These are phyloP conservation scores for Globisporangium paroecandrum DNA, from an alignment of 352 stramenopile species.

Conservation along the genomic window DNA sequence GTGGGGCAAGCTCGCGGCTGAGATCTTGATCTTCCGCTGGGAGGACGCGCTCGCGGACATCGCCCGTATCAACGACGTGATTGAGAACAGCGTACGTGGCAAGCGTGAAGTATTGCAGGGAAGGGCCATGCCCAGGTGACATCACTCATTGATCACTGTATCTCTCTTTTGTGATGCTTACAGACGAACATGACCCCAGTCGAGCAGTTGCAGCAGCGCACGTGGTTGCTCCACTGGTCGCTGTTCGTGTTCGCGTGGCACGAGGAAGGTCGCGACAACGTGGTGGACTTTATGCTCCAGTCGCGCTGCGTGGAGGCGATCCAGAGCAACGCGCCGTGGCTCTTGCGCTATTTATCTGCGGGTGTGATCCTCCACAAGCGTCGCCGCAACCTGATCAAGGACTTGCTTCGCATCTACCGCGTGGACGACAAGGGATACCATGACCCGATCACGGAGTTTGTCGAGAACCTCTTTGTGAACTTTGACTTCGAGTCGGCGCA, in stretches of 20 bases:
- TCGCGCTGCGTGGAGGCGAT: slow-evolving; percentile 94
- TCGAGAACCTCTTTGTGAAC: slow-evolving; percentile 97
- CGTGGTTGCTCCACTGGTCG: slow-evolving; percentile 98
- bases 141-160: background rate
- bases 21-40: slow-evolving; percentile 97
- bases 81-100: slow-evolving; percentile 88
- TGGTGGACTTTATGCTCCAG: slow-evolving; percentile 97
- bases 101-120: background rate
- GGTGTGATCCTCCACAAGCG: slow-evolving; percentile 97
- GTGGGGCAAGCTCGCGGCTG: slow-evolving; percentile 95
- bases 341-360: slow-evolving; percentile 96
- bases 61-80: slow-evolving; percentile 91
- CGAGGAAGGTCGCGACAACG: slow-evolving; percentile 93
- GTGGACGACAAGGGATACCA: slow-evolving; percentile 81
- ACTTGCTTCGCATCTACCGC: slow-evolving; percentile 95
- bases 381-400: slow-evolving; percentile 90
- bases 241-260: slow-evolving; percentile 95
- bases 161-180: slow-evolving; percentile 7
- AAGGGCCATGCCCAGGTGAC: background rate
- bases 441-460: slow-evolving; percentile 91
- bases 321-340: slow-evolving; percentile 97
- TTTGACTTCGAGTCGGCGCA: slow-evolving; percentile 99
- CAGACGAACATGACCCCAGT: slow-evolving; percentile 80
- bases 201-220: slow-evolving; percentile 95
- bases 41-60: slow-evolving; percentile 94